Percentiles rank a stretch among this genome's conserved stretches.
phyloP scores from a whole-genome alignment of 2,329 filamentous ascomycete genomes.

The Ophiobolus disseminans region DNA sequence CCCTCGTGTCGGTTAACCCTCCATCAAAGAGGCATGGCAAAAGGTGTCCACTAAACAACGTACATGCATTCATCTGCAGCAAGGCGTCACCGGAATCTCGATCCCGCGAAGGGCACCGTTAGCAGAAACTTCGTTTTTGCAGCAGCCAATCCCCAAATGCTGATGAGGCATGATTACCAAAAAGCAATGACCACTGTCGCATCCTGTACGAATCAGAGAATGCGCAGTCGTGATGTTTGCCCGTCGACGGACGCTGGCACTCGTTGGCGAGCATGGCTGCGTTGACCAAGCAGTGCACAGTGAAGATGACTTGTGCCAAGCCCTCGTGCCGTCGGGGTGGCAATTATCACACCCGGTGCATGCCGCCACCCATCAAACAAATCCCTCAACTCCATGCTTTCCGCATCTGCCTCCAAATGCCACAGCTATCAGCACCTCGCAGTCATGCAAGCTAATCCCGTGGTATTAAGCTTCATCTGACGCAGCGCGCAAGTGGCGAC shows the following conservation, averaged over 20 bases:
- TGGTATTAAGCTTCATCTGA: conserved; percentile 14
- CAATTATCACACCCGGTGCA: conserved; percentile 19
- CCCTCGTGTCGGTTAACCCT: conserved; percentile 19
- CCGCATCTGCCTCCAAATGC: conserved; percentile 6
- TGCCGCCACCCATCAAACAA: conserved; percentile 20
- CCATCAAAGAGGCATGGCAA: conserved; percentile 10
- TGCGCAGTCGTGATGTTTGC: conserved; percentile 12
- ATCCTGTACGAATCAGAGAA: conserved; percentile 19
- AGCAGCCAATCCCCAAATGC: conserved; percentile 27
- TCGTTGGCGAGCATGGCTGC: conserved; percentile 18
- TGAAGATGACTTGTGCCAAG: conserved; percentile 23
- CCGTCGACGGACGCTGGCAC: conserved; percentile 15
- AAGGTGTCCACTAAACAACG: conserved; percentile 10
- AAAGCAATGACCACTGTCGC: conserved; percentile 17
- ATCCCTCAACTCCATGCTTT: conserved; percentile 22
- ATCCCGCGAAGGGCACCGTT: conserved; percentile 25
- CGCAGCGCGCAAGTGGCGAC: conserved; percentile 13
- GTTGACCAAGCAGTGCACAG: conserved; percentile 8
- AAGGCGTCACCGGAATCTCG: conserved; percentile 32
- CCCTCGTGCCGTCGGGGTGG: conserved; percentile 17
- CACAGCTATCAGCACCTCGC: conserved; percentile 9
- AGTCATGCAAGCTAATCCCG: conserved; percentile 10
- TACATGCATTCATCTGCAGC: conserved; percentile 10
- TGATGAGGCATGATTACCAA: conserved; percentile 28
- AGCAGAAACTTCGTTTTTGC: conserved; percentile 25